phyloP scores from a whole-genome alignment of 1,284 basidiomycete species.

The Phellopilus nigrolimitatus region DNA sequence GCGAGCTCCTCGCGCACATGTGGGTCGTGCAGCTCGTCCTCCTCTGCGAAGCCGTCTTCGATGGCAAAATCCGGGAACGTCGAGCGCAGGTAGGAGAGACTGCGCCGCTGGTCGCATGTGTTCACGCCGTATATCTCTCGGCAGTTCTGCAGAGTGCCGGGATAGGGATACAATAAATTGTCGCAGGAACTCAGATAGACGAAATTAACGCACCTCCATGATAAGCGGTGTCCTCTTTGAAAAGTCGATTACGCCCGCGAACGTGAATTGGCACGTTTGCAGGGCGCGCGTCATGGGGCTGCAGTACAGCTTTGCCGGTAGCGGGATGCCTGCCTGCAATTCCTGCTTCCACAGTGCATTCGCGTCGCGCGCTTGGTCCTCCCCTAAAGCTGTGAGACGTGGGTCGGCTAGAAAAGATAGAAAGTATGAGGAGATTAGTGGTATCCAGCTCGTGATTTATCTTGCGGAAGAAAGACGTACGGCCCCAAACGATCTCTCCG shows the following conservation, averaged over 20 bases:
- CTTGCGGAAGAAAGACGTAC: too few relatives aligned
- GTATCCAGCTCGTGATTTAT: too few relatives aligned
- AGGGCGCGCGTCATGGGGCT: constrained; percentile 74
- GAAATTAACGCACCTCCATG: constrained; percentile 30
- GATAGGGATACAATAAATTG: too few relatives aligned
- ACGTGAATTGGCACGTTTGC: constrained; percentile 63
- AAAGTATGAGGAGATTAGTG: too few relatives aligned
- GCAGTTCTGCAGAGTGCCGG: too few relatives aligned
- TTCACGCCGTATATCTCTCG: constrained; percentile 71
- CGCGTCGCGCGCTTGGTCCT: constrained; percentile 55
- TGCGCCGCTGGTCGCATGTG: constrained; percentile 66
- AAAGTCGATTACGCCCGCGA: constrained; percentile 38
- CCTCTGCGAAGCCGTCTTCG: constrained; percentile 65
- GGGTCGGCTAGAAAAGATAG: constrained; percentile 68
- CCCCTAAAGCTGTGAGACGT: constrained; percentile 61
- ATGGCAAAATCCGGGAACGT: constrained; percentile 61
- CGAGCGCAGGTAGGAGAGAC: constrained; percentile 46
- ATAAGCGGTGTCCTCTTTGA: constrained; percentile 25
- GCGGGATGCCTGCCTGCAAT: constrained; percentile 44
- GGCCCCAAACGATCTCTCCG: too few relatives aligned
- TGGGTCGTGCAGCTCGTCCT: constrained; percentile 65
- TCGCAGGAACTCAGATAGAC: too few relatives aligned
- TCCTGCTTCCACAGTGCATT: constrained; percentile 58
- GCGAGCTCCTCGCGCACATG: constrained; percentile 60
- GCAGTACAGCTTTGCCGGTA: constrained; percentile 59